Base-by-base conservation (phyloP, 2,329 filamentous ascomycete genomes). In the Dothistroma septosporum region DNA sequence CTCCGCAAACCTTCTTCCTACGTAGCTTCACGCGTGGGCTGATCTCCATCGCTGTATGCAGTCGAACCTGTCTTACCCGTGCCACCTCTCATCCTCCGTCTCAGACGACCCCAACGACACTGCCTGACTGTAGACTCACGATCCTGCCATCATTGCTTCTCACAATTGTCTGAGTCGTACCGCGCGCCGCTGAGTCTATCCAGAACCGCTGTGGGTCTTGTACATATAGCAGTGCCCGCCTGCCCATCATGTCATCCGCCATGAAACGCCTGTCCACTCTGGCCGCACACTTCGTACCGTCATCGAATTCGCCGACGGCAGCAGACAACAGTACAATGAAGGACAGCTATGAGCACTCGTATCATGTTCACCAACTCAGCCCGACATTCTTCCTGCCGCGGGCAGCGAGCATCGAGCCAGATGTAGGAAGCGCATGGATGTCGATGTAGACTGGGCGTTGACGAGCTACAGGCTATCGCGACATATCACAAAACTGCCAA, bases 311-410 rank as follows among this genome's bases (percentile, higher is more conserved):
- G 46, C 65, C 69, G 41, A 68, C 64, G 32, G 61, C 58, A 55
- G 63, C 65, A 57, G 65, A 67, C 46, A 65, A 64, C 41, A 65
- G 59, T 54, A 59, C 66, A 9, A 62, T 61, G 48, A 53, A 58
- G 22, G 67, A 69, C n/a, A 66, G 65, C 46, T 66, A 62, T 65
- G 70, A 75, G 62, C 80, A 79, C 65, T 75, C 70, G 58, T 79
- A 79, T 70, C 85, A 91, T 74, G 83, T 89, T 69, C 90, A 93
- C 76, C 85, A 88, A n/a, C 84, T 97, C 28, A 92, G 91, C 1
- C 93, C 93, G 0, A 96, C 92, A 1, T 87, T 87, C 75, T 97
- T 97, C 75, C 79, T 96, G 19, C 89, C 91, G 65, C 87, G 93
- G 55, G 92, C 93, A 21, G 92, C 92, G 9, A 82, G 85, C 49